Percentiles rank a stretch among this genome's conserved stretches.
Conservation (phyloP, 805 yeast genomes). For the Tetrapisispora nanseiensis region DNA sequence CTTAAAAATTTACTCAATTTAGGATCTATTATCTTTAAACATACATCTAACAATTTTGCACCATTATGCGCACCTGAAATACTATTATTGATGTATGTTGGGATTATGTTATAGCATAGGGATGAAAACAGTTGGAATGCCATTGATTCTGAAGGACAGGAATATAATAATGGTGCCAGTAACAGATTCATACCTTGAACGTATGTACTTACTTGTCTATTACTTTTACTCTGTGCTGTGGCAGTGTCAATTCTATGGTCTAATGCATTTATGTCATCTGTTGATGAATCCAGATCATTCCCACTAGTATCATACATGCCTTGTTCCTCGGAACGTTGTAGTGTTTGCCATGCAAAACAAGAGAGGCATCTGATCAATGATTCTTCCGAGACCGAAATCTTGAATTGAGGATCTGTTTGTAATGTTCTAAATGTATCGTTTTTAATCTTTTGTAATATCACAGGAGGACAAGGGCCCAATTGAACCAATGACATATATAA, state of each 20-base stretch:
- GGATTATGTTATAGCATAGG: slow-evolving; percentile 55
- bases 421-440: slow-evolving; percentile 83
- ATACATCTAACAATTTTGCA: slow-evolving; percentile 56
- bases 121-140: slow-evolving; percentile 65
- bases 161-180: slow-evolving; percentile 72
- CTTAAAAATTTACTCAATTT: slow-evolving; percentile 44
- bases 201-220: slow-evolving; percentile 29
- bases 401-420: slow-evolving; percentile 61
- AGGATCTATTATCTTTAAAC: slow-evolving; percentile 64
- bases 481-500: slow-evolving; percentile 45
- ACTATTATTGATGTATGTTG: slow-evolving; percentile 67
- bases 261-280: not conserved
- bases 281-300: not conserved
- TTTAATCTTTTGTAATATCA: slow-evolving; percentile 50
- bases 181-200: slow-evolving; percentile 92
- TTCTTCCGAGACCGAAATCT: slow-evolving; percentile 56
- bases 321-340: slow-evolving; percentile 7
- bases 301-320: slow-evolving; percentile 5
- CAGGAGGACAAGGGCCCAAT: slow-evolving; percentile 49
- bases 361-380: slow-evolving; percentile 59
- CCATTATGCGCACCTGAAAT: slow-evolving; percentile 79
- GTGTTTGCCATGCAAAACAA: slow-evolving; percentile 50
- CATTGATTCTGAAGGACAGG: slow-evolving; percentile 73
- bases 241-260: too few species aligned
- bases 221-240: not conserved